Conservation (phyloP, 257 asterid species). For the Haberlea rhodopensis region DNA sequence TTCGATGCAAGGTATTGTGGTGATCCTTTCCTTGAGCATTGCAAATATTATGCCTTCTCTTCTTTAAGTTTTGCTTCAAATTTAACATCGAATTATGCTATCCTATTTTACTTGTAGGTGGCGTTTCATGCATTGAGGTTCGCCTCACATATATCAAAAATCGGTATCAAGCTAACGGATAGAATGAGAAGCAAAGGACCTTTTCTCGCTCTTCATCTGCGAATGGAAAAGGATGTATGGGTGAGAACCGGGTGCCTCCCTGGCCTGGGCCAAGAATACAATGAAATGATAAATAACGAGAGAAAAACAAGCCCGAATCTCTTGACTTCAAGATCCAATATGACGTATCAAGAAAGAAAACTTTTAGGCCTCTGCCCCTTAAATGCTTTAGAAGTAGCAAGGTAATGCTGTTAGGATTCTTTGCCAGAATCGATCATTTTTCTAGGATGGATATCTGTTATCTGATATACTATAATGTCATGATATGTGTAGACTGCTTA, state of each 20-base stretch:
- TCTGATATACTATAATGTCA: not conserved
- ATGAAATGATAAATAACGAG: slow-evolving; percentile 69
- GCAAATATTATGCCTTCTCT: not conserved
- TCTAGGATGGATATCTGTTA: not conserved
- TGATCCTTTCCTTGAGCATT: not conserved
- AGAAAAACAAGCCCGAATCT: slow-evolving; percentile 62
- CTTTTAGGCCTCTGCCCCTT: slow-evolving; percentile 90
- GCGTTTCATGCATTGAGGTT: slow-evolving; percentile 83
- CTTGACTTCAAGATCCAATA: slow-evolving; percentile 76
- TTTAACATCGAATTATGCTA: slow-evolving; percentile 2
- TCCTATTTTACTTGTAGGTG: slow-evolving; percentile 49
- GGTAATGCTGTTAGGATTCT: slow-evolving; percentile 31
- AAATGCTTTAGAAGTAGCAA: slow-evolving; percentile 70
- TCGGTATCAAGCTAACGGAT: slow-evolving; percentile 69
- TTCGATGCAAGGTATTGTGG: not conserved
- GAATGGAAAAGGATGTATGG: slow-evolving; percentile 98
- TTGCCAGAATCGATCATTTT: not conserved
- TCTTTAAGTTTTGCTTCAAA: not conserved
- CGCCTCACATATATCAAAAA: slow-evolving; percentile 56
- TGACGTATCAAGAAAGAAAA: slow-evolving; percentile 76
- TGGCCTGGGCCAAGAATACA: slow-evolving; percentile 56
- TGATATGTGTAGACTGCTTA: slow-evolving; percentile 56
- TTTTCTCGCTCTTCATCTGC: slow-evolving; percentile 81
- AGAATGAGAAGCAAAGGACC: slow-evolving; percentile 89
- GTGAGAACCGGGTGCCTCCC: slow-evolving; percentile 95